Conservation (phyloP, 306 rosid species). For the Castanea crenata region DNA sequence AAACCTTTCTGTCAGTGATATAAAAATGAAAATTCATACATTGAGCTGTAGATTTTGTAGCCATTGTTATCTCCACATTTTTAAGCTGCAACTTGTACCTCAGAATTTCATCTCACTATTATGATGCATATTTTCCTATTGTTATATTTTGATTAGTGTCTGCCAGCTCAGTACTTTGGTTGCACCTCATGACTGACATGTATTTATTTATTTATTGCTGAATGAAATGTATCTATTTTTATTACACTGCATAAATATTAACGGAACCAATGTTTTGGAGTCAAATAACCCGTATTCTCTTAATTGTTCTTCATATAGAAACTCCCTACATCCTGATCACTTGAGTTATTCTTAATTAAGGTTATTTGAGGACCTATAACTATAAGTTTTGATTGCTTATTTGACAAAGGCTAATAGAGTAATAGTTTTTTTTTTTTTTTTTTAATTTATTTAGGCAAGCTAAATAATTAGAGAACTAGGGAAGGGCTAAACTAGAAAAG, state of each 20-base stretch:
- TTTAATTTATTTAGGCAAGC: neutral
- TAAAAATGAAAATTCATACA: neutral
- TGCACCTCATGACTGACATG: neutral
- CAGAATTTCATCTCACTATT: neutral
- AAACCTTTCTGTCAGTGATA: neutral
- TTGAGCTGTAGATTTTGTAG: neutral
- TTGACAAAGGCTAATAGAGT: neutral
- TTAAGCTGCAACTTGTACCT: neutral
- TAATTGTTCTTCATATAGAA: neutral
- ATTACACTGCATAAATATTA: neutral
- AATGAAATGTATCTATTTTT: no score
- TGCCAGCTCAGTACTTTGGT: neutral
- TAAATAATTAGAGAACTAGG: slow-evolving; percentile 3
- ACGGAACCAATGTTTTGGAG: neutral
- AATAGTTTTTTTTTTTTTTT: neutral
- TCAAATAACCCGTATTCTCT: neutral
- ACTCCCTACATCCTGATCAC: neutral
- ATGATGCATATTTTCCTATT: neutral
- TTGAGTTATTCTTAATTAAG: neutral
- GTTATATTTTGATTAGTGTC: neutral
- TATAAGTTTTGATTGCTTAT: neutral
- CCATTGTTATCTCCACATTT: neutral
- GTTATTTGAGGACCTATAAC: neutral
- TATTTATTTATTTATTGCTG: neutral
- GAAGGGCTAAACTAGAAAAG: neutral